Evolutionary conservation across 805 yeast species (phyloP), one percentile per base, ranked within the genome.

Genomic region (Candida yuanshanica): DNA sequence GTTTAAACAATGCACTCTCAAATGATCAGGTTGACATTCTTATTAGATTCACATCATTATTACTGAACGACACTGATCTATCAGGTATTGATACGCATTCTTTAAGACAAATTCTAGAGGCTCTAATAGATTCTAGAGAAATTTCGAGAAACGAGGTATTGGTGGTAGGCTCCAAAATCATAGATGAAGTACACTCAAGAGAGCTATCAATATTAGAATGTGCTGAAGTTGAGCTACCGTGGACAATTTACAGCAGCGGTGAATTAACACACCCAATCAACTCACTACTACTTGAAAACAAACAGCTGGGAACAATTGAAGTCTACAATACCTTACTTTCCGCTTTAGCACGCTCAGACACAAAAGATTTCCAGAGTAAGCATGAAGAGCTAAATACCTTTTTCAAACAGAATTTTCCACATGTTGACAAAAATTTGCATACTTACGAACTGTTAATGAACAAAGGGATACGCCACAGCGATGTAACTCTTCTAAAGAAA

Each of bases 401-500:
- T 17, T 40, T 40, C 20, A 5, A 25, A 16, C 20, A 39, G 12
- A 4, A 35, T 16, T 17, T 32, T 24, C 31, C 26, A 14, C 23
- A 27, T 7, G 7, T 42, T 7, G 44, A 42, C 2, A 41, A 41
- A 18, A 36, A 43, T 8, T 13, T 32, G 3, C 32, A 48, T 5
- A 38, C 48, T 3, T 51, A 43, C 21, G 43, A 33, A 18, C 37
- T 42, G 10, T 16, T 52, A 6, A 24, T 52, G 24, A n/a, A 36
- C 11, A 38, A 39, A 12, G 47, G 46, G 27, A 45, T 49, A 12
- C 27, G 36, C 4, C 26, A 29, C 8, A 8, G n/a, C 5, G 26
- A 45, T 31, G 26, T 38, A 5, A 8, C 7, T 1, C 23, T 17
- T 4, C n/a, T 53, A 35, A 52, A 63, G 14, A 40, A 52, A 14